Evolutionary conservation across 164 flowering plant species (phyloP).

Genomic region (Buxus sempervirens): DNA sequence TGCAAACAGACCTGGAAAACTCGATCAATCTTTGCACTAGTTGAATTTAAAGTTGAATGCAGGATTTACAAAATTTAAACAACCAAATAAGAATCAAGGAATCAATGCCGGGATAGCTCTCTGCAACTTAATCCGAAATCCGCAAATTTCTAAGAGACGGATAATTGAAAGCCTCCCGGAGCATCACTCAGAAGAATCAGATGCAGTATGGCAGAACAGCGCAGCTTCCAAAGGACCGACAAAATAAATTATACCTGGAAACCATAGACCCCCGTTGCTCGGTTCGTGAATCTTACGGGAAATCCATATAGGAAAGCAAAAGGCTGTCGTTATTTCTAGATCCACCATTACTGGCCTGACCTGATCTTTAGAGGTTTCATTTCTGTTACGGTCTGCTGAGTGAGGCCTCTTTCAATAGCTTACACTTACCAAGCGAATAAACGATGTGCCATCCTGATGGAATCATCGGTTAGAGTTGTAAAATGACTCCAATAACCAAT

Average conservation of each 20-base stretch:
- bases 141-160: background rate
- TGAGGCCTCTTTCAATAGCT: too few species aligned
- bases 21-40: background rate
- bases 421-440: too few species aligned
- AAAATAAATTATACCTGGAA: conserved; percentile 15
- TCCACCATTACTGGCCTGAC: conserved; percentile 9
- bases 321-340: background rate
- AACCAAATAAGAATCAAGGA: background rate
- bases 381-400: too few species aligned
- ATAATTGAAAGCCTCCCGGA: background rate
- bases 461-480: too few species aligned
- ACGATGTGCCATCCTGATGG: too few species aligned
- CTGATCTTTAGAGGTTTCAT: background rate
- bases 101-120: conserved; percentile 2
- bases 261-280: background rate
- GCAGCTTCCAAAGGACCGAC: conserved; percentile 1
- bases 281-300: conserved; percentile 16
- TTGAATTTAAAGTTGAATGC: too few species aligned
- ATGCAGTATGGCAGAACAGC: background rate
- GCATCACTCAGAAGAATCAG: conserved; percentile 6
- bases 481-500: too few species aligned
- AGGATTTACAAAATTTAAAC: background rate
- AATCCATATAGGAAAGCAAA: conserved; percentile 4
- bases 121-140: background rate
- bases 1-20: background rate